phyloP scores from a whole-genome alignment of 441 rosid genomes.

The Pelargonium citronellum region DNA sequence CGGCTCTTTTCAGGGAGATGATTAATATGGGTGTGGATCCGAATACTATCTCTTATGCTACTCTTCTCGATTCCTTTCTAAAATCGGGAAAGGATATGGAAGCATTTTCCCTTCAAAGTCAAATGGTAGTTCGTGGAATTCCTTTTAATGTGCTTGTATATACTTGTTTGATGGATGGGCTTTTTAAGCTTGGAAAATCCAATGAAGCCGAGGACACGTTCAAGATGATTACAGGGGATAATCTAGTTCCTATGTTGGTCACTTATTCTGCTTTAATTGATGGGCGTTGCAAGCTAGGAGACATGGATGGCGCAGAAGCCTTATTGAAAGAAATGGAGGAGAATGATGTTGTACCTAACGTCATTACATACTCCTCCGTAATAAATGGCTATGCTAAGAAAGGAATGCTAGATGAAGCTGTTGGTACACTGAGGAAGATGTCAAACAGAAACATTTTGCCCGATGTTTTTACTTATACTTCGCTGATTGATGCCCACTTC shows the following conservation, averaged over 20 bases:
- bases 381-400: conserved; percentile 64
- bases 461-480: conserved; percentile 47
- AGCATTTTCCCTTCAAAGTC: conserved; percentile 64
- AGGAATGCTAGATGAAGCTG: conserved; percentile 70
- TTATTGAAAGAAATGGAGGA: conserved; percentile 56
- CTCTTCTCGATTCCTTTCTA: conserved; percentile 62
- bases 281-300: conserved; percentile 67
- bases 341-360: conserved; percentile 44
- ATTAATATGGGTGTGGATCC: conserved; percentile 60
- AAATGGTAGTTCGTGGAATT: conserved; percentile 70
- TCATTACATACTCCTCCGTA: conserved; percentile 57
- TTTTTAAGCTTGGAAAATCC: conserved; percentile 57
- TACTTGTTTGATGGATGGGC: conserved; percentile 74
- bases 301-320: conserved; percentile 48
- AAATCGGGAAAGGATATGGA: conserved; percentile 47
- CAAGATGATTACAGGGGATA: conserved; percentile 37
- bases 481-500: conserved; percentile 66
- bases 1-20: conserved; percentile 57
- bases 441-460: conserved; percentile 42
- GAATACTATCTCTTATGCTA: conserved; percentile 61
- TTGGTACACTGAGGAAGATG: conserved; percentile 52
- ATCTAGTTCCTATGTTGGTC: conserved; percentile 46
- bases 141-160: conserved; percentile 67
- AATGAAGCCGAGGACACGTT: conserved; percentile 62
- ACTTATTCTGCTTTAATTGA: conserved; percentile 69